Evolutionary conservation across 441 rosid species (phyloP).

Genomic region (Pelargonium australe): DNA sequence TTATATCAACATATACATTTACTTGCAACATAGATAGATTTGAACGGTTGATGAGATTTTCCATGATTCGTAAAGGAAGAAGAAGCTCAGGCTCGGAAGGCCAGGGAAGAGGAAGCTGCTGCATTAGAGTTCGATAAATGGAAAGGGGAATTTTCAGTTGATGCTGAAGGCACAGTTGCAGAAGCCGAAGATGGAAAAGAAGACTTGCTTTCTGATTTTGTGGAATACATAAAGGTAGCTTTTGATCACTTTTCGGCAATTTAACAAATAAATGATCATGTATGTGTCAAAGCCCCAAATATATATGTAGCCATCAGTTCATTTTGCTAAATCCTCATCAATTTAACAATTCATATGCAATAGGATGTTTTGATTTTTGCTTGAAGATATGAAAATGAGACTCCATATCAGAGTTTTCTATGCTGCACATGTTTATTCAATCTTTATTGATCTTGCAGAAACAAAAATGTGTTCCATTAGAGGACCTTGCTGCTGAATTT

Average conservation of each 20-base stretch:
- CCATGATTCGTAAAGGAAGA: conserved; percentile 49
- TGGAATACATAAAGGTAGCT: conserved; percentile 80
- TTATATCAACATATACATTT: not conserved
- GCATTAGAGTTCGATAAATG: conserved; percentile 90
- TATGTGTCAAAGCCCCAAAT: too few species aligned
- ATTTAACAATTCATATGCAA: too few species aligned
- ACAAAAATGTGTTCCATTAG: conserved; percentile 85
- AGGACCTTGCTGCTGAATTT: conserved; percentile 95
- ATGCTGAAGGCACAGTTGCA: conserved; percentile 90
- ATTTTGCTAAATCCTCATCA: too few species aligned
- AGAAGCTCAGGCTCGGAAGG: conserved; percentile 77
- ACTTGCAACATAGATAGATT: not conserved
- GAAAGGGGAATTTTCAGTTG: conserved; percentile 90
- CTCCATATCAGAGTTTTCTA: conserved; percentile 15
- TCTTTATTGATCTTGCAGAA: conserved; percentile 47
- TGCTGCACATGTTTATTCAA: not conserved
- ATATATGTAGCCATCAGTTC: too few species aligned
- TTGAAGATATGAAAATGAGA: not conserved
- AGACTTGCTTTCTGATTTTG: conserved; percentile 79
- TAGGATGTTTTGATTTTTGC: too few species aligned
- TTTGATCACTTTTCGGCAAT: not conserved
- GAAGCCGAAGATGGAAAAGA: conserved; percentile 64
- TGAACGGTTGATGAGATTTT: conserved; percentile 10
- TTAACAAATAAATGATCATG: too few species aligned
- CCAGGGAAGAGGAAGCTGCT: conserved; percentile 86